These are phyloP conservation scores for Leccinum rimulosum DNA, from an alignment of 768 basidiomycete genomes.

Conservation along the genomic window DNA sequence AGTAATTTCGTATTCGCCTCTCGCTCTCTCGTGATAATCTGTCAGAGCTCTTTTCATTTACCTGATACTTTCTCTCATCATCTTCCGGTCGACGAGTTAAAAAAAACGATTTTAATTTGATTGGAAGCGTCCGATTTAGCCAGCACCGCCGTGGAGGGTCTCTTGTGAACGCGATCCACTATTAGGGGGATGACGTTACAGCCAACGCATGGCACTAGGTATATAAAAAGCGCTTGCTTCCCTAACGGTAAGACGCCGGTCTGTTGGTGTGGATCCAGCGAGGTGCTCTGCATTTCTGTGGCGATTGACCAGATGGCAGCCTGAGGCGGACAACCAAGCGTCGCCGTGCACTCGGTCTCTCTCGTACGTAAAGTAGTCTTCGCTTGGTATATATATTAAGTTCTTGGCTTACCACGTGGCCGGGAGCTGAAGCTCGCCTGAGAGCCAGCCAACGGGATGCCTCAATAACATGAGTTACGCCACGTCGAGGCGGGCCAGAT, in stretches of 20 bases:
- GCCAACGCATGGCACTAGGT: not conserved
- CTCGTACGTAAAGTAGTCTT: slow-evolving; percentile 3
- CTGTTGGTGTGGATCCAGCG: slow-evolving; percentile 3
- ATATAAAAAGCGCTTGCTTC: not conserved
- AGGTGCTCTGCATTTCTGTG: slow-evolving; percentile 5
- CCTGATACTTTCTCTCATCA: not conserved
- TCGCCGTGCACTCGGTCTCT: not conserved
- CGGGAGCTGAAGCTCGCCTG: not conserved
- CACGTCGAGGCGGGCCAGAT: not conserved
- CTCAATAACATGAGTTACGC: not conserved
- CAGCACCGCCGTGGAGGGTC: not conserved
- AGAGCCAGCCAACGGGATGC: not conserved
- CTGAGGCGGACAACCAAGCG: not conserved
- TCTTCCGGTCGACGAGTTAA: not conserved
- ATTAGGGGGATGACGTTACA: not conserved
- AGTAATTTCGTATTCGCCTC: slow-evolving; percentile 12
- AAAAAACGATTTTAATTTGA: slow-evolving; percentile 1
- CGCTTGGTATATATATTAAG: not conserved
- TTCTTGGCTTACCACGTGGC: slow-evolving; percentile 1
- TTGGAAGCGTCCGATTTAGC: slow-evolving; percentile 14
- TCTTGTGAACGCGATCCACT: not conserved
- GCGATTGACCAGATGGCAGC: not conserved
- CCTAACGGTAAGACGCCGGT: not conserved
- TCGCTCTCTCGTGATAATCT: slow-evolving; percentile 9
- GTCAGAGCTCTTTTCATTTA: slow-evolving; percentile 10